Base-by-base conservation (phyloP, 345 rosid genomes). In the Turritis glabra region DNA sequence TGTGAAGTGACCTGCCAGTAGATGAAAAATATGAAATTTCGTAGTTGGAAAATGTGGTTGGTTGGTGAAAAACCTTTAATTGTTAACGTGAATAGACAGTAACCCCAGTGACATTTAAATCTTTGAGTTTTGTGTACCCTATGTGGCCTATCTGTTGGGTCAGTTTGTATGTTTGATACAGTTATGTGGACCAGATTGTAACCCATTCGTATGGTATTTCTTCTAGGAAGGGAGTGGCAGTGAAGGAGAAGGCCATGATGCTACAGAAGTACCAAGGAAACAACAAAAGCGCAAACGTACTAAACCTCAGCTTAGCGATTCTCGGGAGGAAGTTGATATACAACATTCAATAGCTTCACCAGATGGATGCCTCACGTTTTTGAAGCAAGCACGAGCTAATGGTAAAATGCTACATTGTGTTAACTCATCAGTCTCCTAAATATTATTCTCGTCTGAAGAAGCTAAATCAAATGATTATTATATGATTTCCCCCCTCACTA, bases 201-300 rank as follows among this genome's bases (percentile, higher is more conserved):
- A 22, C 38, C 35, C 48, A 71, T 64, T 71, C 69, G 35, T 51
- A 72, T 65, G 76, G 33, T 77, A 32, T 37, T 58, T 65, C 50
- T 77, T 72, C 33, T 79, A 96, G 99, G 95, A 85, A 41, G 91
- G 84, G 64, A 90, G 90, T 82, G 93, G 87, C n/a, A 83, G 87
- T 81, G 99, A 89, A 67, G 83, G 74, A 72, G 98, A 90, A 84
- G 88, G 86, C 76, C 77, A 69, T 59, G 89, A 79, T 72, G 80
- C 81, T 67, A 64, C 81, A 23, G 90, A 65, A 67, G 51, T 79
- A 25, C 59, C 78, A 5, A 84, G 51, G 77, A 92, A 84, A 63
- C 62, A 78, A 64, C 87, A 74, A 27, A 96, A 90, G 73, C 87
- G 82, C 78, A 90, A 88, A 82, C 88, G 82, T 65, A 78, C 79